phyloP scores from a whole-genome alignment of 148 eudicot genomes.

The Suaeda aralocaspica region DNA sequence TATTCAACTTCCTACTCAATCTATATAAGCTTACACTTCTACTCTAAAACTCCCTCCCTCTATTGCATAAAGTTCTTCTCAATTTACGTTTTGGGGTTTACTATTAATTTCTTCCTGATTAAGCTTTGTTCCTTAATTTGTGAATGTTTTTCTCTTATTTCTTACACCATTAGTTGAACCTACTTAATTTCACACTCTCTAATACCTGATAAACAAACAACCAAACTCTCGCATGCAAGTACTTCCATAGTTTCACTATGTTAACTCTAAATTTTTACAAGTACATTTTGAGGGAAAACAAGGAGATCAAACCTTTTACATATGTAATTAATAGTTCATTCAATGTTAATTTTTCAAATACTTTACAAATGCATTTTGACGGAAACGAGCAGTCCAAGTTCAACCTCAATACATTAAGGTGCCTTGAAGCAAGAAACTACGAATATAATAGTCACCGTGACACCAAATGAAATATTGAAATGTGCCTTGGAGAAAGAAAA shows the following conservation, averaged over 20 bases:
- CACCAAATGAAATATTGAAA: not conserved
- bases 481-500: not conserved
- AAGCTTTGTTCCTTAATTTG: too few relatives aligned
- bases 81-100: too few relatives aligned
- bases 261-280: constrained; percentile 29
- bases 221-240: too few relatives aligned
- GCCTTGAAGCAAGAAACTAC: not conserved
- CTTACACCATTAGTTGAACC: too few relatives aligned
- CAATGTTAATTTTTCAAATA: not conserved
- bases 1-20: not conserved
- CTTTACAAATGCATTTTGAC: not conserved
- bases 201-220: too few relatives aligned
- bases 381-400: not conserved
- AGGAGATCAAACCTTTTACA: not conserved
- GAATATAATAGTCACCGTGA: not conserved
- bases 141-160: too few relatives aligned
- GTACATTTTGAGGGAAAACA: not conserved
- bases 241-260: not conserved
- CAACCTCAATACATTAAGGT: not conserved
- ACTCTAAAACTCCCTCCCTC: too few relatives aligned
- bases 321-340: not conserved
- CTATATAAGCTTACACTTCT: too few relatives aligned
- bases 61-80: too few relatives aligned
- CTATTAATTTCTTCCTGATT: too few relatives aligned
- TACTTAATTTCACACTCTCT: too few relatives aligned